Conservation (phyloP, 257 asterid genomes). For the Solanum pimpinellifolium region DNA sequence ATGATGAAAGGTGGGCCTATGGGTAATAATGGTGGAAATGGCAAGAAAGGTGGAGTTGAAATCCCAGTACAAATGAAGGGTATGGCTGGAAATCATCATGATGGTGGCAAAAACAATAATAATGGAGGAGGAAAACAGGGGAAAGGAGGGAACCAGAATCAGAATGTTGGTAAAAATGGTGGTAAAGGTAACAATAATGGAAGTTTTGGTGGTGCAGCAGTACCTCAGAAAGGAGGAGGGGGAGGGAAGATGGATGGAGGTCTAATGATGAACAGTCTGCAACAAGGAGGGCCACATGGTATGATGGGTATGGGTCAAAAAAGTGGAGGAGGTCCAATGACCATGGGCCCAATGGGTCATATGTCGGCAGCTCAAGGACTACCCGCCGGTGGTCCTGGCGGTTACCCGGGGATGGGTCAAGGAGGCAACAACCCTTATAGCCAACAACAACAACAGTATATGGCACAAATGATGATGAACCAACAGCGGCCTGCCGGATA, state of each 20-base stretch:
- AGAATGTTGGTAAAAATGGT: conserved; percentile 1
- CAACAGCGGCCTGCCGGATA: conserved; percentile 32
- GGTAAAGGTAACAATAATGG: conserved; percentile 18
- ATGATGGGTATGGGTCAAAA: conserved; percentile 16
- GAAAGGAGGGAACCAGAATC: conserved; percentile 19
- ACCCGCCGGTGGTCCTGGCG: conserved; percentile 30
- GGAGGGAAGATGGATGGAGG: conserved; percentile 31
- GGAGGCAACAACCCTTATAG: conserved; percentile 25
- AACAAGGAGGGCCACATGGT: conserved; percentile 25
- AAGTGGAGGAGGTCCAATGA: conserved; percentile 28
- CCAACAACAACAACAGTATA: conserved; percentile 26
- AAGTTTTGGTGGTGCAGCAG: conserved; percentile 20
- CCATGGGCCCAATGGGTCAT: conserved; percentile 32
- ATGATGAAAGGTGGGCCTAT: conserved; percentile 20
- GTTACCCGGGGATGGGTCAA: conserved; percentile 16
- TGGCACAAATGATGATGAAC: conserved; percentile 66
- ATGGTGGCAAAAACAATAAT: conserved; percentile 12
- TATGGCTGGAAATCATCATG: conserved; percentile 13
- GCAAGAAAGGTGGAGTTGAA: conserved; percentile 34
- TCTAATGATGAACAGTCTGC: conserved; percentile 19
- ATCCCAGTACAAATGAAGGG: conserved; percentile 22
- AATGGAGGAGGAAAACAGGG: conserved; percentile 5
- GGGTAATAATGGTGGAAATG: conserved; percentile 14
- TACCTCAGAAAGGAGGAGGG: conserved; percentile 19
- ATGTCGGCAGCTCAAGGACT: conserved; percentile 43